These are phyloP conservation scores for Teunomyces gatunensis DNA, from an alignment of 805 yeast genomes.

Conservation along the genomic window DNA sequence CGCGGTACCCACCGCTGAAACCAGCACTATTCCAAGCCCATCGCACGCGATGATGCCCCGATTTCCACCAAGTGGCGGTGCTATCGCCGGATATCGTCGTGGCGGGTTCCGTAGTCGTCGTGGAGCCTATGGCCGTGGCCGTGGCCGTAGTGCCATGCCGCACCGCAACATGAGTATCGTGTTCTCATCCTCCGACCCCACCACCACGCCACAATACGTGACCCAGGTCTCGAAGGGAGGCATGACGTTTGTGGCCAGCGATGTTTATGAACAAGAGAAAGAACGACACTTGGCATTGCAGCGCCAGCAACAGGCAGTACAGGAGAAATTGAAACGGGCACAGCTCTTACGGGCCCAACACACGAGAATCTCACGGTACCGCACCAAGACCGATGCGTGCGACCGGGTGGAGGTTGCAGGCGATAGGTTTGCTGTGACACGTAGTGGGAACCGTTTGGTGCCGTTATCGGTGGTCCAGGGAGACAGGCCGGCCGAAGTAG, in stretches of 20 bases:
- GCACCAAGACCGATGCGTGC: constrained; percentile 37
- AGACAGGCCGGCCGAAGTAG: constrained; percentile 13
- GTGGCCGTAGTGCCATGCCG: constrained; percentile 1
- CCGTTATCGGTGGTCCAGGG: constrained; percentile 28
- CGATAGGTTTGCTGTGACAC: constrained; percentile 41
- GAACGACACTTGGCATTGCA: constrained; percentile 10
- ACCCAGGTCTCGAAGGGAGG: constrained; percentile 34
- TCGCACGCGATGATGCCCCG: no score
- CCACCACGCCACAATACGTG: constrained; percentile 16
- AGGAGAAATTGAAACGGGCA: constrained; percentile 12
- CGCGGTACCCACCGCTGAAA: background rate
- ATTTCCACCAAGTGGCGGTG: background rate
- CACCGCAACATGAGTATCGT: constrained; percentile 30
- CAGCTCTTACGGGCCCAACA: constrained; percentile 14
- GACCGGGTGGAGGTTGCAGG: constrained; percentile 46
- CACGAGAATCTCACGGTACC: constrained; percentile 23
- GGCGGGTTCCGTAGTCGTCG: constrained; percentile 3
- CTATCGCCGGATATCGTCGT: background rate
- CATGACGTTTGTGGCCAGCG: constrained; percentile 37
- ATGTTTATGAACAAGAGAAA: constrained; percentile 31
- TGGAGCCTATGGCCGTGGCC: background rate
- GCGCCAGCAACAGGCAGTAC: constrained; percentile 13
- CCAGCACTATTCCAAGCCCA: no score
- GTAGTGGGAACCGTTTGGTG: constrained; percentile 39
- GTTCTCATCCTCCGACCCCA: constrained; percentile 11